Conservation (phyloP, 805 yeast species). For the Nakazawaea pomicola region DNA sequence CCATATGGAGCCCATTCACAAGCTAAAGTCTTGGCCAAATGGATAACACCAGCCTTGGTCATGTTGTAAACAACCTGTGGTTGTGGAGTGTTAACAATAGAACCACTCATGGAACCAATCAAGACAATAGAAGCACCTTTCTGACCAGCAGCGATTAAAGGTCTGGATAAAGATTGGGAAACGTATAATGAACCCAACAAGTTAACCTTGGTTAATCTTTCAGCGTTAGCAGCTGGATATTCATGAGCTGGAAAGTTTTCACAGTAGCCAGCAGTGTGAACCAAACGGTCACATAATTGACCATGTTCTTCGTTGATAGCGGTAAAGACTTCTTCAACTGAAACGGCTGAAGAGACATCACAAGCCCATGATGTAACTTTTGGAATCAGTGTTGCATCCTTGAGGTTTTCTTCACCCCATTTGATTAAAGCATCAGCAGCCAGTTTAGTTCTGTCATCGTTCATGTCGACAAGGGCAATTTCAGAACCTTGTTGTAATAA, state of each 20-base stretch:
- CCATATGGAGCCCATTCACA: constrained; percentile 78
- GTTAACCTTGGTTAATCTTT: constrained; percentile 64
- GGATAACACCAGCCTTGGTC: constrained; percentile 85
- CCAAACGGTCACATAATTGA: constrained; percentile 55
- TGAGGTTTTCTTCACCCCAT: constrained; percentile 39
- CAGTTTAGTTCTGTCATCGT: constrained; percentile 51
- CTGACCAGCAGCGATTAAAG: constrained; percentile 50
- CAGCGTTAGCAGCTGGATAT: constrained; percentile 68
- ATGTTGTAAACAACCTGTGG: constrained; percentile 78
- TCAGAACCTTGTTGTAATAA: constrained; percentile 74
- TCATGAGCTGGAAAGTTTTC: constrained; percentile 76
- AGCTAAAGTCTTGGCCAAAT: constrained; percentile 69
- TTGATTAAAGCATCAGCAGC: constrained; percentile 43
- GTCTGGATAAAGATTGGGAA: constrained; percentile 68
- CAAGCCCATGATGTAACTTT: constrained; percentile 62
- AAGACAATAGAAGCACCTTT: constrained; percentile 58
- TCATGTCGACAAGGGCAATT: constrained; percentile 67
- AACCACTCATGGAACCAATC: constrained; percentile 78
- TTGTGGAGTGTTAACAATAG: constrained; percentile 74
- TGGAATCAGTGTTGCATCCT: constrained; percentile 24
- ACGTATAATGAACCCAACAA: constrained; percentile 71
- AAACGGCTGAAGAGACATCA: constrained; percentile 60
- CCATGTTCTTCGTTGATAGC: constrained; percentile 54
- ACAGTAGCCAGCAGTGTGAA: constrained; percentile 83
- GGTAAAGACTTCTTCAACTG: constrained; percentile 53